These are phyloP conservation scores for Stephanodiscus minutulus DNA, from an alignment of 108 stramenopile species.

Conservation along the genomic window DNA sequence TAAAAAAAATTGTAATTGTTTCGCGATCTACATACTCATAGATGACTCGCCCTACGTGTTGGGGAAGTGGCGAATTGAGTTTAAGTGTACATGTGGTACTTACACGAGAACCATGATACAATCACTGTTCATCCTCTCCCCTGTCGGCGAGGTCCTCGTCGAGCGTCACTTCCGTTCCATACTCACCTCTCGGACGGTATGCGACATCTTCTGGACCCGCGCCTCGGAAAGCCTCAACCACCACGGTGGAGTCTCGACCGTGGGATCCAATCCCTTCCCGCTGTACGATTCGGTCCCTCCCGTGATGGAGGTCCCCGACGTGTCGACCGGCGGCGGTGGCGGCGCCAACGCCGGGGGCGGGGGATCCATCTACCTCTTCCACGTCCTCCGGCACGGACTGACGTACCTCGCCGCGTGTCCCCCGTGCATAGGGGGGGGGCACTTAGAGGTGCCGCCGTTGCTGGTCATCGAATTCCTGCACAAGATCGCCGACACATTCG, in stretches of 20 bases:
- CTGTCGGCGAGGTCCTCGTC: slow-evolving; percentile 88
- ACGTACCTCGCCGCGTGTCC: slow-evolving; percentile 91
- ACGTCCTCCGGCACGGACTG: slow-evolving; percentile 83
- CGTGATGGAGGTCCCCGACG: slow-evolving; percentile 84
- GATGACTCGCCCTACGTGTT: too few relatives aligned
- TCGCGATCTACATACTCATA: too few relatives aligned
- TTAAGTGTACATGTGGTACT: too few relatives aligned
- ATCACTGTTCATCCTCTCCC: slow-evolving; percentile 85
- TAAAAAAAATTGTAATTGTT: too few relatives aligned
- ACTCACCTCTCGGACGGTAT: slow-evolving; percentile 73
- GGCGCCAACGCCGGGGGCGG: slow-evolving; percentile 35
- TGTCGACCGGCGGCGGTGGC: slow-evolving; percentile 11
- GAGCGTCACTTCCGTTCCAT: slow-evolving; percentile 90
- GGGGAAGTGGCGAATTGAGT: too few relatives aligned
- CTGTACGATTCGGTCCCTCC: slow-evolving; percentile 79
- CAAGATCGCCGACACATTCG: slow-evolving; percentile 92
- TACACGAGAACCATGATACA: slow-evolving; percentile 80
- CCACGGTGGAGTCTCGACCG: slow-evolving; percentile 77
- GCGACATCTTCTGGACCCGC: slow-evolving; percentile 87
- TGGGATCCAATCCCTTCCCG: slow-evolving; percentile 52
- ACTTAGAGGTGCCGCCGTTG: slow-evolving; percentile 88
- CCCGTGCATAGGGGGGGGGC: slow-evolving; percentile 24
- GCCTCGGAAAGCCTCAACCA: slow-evolving; percentile 76
- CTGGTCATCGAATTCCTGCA: slow-evolving; percentile 96
- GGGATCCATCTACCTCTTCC: slow-evolving; percentile 58